Base-by-base conservation (phyloP, 495 filamentous ascomycete genomes). In the Bathelium albidoporum region DNA sequence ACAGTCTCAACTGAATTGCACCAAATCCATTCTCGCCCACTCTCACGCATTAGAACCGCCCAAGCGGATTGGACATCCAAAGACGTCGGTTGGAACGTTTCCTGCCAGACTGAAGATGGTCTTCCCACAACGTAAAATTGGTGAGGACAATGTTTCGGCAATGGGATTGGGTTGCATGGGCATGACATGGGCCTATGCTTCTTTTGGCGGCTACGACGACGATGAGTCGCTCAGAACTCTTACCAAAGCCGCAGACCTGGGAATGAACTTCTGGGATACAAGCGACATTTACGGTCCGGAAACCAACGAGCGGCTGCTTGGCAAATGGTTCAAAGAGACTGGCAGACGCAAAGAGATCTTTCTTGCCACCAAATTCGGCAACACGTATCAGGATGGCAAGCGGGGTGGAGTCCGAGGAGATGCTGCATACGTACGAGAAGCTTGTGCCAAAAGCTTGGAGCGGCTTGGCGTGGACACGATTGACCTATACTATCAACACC, bases 341-440 rank as follows among this genome's bases (percentile, higher is more conserved):
- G 80, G 77, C 10, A 76, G 77, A 7, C 75, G 80, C 32, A 66
- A 72, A 26, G 77, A 80, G 44, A 80, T 86, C 68, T 85, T 85
- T 72, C 72, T 85, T 0, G 82, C 82, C 36, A 81, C 81, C 11
- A 84, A 85, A 68, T 84, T 81, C 60, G 81, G 73, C 36, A 74
- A 65, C 52, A 49, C 45, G 12, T 39, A 64, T 58, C 52, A 64
- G 0, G 60, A 73, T 20, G 65, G 69, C 7, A 67, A 66, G 9
- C 52, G 59, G 10, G 66, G 53, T 29, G 22, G 62, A 61, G 36
- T 84, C 14, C 73, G 81, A 58, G 78, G 77, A 29, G 77, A 80
- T 22, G 79, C 83, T 0, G 83, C 82, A 63, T 83, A 85, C 61
- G 78, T 78, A 39, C 72, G 75, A 1, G 9, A 72, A 29, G 76